A percentile compares a stretch with the other conserved stretches of the same genome.
Evolutionary conservation across 257 asterid species (phyloP).

Genomic region (Jacaranda copaia): DNA sequence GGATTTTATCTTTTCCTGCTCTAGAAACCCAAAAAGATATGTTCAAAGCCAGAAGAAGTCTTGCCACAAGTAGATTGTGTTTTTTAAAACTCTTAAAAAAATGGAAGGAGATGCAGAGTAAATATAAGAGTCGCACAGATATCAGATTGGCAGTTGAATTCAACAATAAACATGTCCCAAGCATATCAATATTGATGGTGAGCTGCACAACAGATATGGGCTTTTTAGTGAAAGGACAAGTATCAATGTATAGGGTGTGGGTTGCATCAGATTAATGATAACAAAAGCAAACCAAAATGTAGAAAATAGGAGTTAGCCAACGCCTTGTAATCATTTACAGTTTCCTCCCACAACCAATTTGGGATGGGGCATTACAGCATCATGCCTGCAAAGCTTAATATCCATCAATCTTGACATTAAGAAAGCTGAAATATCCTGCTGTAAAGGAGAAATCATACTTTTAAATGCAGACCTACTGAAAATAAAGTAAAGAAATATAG

Average conservation of each 20-base stretch:
- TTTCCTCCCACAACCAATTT: not conserved
- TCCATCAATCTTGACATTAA: not conserved
- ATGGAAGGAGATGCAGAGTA: not conserved
- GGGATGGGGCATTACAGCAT: too few species aligned
- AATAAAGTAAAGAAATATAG: not conserved
- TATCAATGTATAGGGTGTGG: too few species aligned
- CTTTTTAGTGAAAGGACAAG: not conserved
- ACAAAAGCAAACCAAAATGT: too few species aligned
- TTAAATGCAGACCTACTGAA: slow-evolving; percentile 1
- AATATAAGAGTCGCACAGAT: not conserved
- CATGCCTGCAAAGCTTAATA: too few species aligned
- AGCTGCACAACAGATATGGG: not conserved
- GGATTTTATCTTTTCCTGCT: slow-evolving; percentile 73
- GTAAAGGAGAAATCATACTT: too few species aligned
- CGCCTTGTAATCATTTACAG: too few species aligned
- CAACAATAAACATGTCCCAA: not conserved
- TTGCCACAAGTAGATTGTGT: slow-evolving; percentile 3
- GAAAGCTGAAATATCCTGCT: not conserved
- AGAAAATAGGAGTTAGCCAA: too few species aligned
- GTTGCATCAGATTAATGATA: too few species aligned
- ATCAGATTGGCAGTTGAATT: not conserved
- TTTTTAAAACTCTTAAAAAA: slow-evolving; percentile 17
- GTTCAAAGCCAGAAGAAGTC: not conserved
- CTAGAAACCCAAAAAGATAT: slow-evolving; percentile 42
- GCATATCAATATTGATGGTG: slow-evolving; percentile 5